These are phyloP conservation scores for Tillandsia leiboldiana DNA, from an alignment of 176 grass and related monocot genomes.

Conservation along the genomic window DNA sequence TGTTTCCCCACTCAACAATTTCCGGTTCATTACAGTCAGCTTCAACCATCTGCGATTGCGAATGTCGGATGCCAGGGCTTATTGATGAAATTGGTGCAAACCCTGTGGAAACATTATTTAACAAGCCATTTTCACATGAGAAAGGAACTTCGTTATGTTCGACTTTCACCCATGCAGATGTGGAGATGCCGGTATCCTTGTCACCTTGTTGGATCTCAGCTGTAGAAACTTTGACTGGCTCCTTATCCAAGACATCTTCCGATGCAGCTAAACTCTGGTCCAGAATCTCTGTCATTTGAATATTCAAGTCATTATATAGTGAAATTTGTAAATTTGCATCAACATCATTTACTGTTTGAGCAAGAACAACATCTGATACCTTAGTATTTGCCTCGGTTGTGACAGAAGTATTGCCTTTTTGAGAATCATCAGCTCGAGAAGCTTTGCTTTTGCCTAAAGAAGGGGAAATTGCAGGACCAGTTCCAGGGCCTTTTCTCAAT, in stretches of 20 bases:
- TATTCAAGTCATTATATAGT: slow-evolving; percentile 69
- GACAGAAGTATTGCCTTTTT: slow-evolving; percentile 45
- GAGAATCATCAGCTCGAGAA: slow-evolving; percentile 40
- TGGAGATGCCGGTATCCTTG: slow-evolving; percentile 82
- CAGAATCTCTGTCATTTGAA: slow-evolving; percentile 66
- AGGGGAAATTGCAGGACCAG: slow-evolving; percentile 26
- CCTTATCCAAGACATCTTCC: slow-evolving; percentile 38
- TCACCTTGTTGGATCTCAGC: slow-evolving; percentile 56
- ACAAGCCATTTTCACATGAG: slow-evolving; percentile 35
- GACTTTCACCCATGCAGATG: slow-evolving; percentile 85
- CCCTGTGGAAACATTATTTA: slow-evolving; percentile 29
- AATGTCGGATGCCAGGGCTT: slow-evolving; percentile 76
- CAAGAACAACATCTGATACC: slow-evolving; percentile 75
- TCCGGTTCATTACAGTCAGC: slow-evolving; percentile 90
- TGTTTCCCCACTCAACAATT: slow-evolving; percentile 99
- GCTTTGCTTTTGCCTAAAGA: slow-evolving; percentile 47
- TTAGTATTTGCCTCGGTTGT: slow-evolving; percentile 48
- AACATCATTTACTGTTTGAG: slow-evolving; percentile 84
- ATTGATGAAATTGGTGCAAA: slow-evolving; percentile 41
- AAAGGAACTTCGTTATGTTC: slow-evolving; percentile 54
- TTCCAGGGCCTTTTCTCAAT: slow-evolving; percentile 52
- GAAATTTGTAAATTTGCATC: slow-evolving; percentile 82
- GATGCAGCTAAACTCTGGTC: slow-evolving; percentile 39
- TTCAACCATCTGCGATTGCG: slow-evolving; percentile 95
- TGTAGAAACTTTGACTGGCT: slow-evolving; percentile 26